Percentiles rank a stretch among this genome's conserved stretches.
phyloP scores from a whole-genome alignment of 371 early-diverging fungal genomes.

The Choanephora cucurbitarum region DNA sequence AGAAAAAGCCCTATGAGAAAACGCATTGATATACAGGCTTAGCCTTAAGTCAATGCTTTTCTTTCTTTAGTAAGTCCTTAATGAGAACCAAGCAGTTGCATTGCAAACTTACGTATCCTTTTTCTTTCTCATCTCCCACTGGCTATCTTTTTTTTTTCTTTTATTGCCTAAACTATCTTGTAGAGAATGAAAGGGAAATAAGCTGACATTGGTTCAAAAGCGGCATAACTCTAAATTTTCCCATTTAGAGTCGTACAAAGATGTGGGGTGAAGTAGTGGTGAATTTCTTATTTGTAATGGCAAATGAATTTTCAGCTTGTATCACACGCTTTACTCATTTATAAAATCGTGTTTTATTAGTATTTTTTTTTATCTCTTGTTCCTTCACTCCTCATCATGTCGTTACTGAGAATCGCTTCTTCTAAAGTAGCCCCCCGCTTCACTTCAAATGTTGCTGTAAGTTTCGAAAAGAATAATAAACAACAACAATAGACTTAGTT shows the following conservation, averaged over 20 bases:
- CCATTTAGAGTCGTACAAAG: slow-evolving; percentile 6
- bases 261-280: slow-evolving; percentile 5
- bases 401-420: slow-evolving; percentile 19
- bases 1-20: no score
- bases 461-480: slow-evolving; percentile 3
- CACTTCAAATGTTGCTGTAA: slow-evolving; percentile 21
- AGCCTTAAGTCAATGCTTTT: no score
- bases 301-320: slow-evolving; percentile 6
- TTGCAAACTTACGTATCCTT: no score
- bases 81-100: no score
- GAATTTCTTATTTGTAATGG: slow-evolving; percentile 11
- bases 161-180: no score
- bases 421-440: slow-evolving; percentile 19
- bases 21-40: no score
- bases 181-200: no score
- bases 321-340: slow-evolving; percentile 14
- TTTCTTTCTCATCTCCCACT: no score
- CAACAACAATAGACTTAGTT: not conserved
- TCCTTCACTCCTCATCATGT: slow-evolving; percentile 13
- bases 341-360: slow-evolving; percentile 5
- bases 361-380: slow-evolving; percentile 10
- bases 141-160: no score
- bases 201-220: no score
- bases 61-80: no score
- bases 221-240: slow-evolving; percentile 2